Base-by-base conservation (phyloP, 192 early-diverging fungal species). In the Backusella tuberculispora region DNA sequence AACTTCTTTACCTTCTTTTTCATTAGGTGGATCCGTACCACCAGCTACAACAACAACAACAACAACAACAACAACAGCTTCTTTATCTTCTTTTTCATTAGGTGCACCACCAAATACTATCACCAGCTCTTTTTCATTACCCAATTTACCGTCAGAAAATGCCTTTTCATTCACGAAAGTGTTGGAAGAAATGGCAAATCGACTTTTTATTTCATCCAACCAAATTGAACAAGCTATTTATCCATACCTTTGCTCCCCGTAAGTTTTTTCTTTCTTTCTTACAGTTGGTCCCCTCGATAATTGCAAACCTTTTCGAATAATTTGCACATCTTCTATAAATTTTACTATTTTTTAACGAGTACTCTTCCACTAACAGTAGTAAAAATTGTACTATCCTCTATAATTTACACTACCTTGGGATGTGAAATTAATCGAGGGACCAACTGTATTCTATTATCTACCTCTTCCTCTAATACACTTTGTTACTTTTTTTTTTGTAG, bases 81-180 rank as follows among this genome's bases (percentile, higher is more conserved):
- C 14, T 65, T 10, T 21, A 14, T 7, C 7, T 40, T 15, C 43
- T 29, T 19, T 40, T 46, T 13, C 41, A 2, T 26, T 41, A 26
- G 19, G 13, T 73, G 14, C 40, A 4, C 3, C 63, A 14, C 5
- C 43, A 0, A n/a, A 42, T 53, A 38, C 47, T 40, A 37, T 34
- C 40, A 15, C 14, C n/a, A 26, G 6, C 3, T 14, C 14, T 34
- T 1, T 40, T 29, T 1, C 45, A 46, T 43, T 43, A 43, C 6
- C 42, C 10, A 9, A 43, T 10, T 43, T 43, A 43, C 5, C 10
- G 0, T 43, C 42, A 34, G 29, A 34, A 34, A 71, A 71, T 71
- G 12, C 13, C 0, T 71, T 71, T 37, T 71, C 69, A 50, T 71
- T 71, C 29, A 47, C 45, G 19, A 38, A 37, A 40, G 53, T 71